Percentiles rank a stretch among this genome's conserved stretches.
Evolutionary conservation across 805 yeast species (phyloP).

Genomic region (Spathaspora sp.): DNA sequence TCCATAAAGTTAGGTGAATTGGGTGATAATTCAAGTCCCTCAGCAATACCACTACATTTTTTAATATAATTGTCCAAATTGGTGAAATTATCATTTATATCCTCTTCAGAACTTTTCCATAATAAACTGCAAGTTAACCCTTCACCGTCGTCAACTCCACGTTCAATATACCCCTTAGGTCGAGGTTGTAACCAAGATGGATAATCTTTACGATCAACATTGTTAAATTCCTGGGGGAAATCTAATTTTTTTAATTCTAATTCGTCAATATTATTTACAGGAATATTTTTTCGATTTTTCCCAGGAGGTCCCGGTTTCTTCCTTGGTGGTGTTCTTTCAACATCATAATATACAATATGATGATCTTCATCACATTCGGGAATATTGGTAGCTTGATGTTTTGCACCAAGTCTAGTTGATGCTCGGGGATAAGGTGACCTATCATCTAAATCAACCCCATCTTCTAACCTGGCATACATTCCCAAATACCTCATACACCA

Average conservation of each 20-base stretch:
- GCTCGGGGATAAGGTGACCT: constrained; percentile 75
- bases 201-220: constrained; percentile 40
- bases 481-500: constrained; percentile 85
- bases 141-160: constrained; percentile 66
- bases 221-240: constrained; percentile 47
- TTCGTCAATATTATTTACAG: constrained; percentile 15
- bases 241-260: constrained; percentile 22
- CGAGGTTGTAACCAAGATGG: constrained; percentile 77
- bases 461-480: constrained; percentile 68
- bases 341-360: constrained; percentile 64
- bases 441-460: constrained; percentile 73
- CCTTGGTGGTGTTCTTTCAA: constrained; percentile 12
- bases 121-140: constrained; percentile 54
- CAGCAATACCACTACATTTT: constrained; percentile 56
- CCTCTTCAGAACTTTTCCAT: constrained; percentile 54
- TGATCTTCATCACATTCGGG: constrained; percentile 59
- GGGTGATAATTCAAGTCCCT: constrained; percentile 48
- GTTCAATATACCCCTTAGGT: constrained; percentile 77
- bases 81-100: constrained; percentile 20
- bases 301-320: constrained; percentile 10
- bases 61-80: constrained; percentile 52
- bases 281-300: constrained; percentile 16
- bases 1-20: constrained; percentile 83
- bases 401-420: constrained; percentile 69
- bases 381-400: constrained; percentile 66